Percentiles rank a stretch among this genome's conserved stretches.
phyloP scores from a whole-genome alignment of 2,329 filamentous ascomycete genomes.

The Colletotrichum truncatum region DNA sequence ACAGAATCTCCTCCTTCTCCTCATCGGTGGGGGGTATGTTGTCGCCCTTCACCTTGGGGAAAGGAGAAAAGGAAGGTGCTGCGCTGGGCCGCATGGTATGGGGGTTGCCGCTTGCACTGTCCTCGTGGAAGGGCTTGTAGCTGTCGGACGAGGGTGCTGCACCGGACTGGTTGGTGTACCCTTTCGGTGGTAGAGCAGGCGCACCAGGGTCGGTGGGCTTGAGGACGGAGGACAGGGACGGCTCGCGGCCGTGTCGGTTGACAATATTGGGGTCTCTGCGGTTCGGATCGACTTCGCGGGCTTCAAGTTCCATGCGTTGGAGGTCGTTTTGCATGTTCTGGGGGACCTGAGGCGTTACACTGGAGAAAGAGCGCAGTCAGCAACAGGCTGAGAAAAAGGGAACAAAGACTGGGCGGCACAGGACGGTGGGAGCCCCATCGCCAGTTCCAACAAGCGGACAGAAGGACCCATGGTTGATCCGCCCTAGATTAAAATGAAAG shows the following conservation, averaged over 20 bases:
- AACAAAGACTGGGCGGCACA: slow-evolving; percentile 14
- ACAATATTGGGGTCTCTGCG: slow-evolving; percentile 39
- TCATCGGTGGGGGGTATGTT: slow-evolving; percentile 95
- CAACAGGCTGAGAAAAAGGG: slow-evolving; percentile 28
- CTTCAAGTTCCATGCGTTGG: slow-evolving; percentile 88
- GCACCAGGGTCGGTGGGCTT: slow-evolving; percentile 32
- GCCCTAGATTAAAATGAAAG: slow-evolving; percentile 25
- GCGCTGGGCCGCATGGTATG: slow-evolving; percentile 54
- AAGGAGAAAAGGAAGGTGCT: slow-evolving; percentile 86
- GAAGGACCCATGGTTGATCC: slow-evolving; percentile 24
- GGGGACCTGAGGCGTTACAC: slow-evolving; percentile 94
- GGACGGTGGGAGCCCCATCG: slow-evolving; percentile 19
- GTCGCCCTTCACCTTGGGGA: slow-evolving; percentile 85
- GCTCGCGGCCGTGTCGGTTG: slow-evolving; percentile 50
- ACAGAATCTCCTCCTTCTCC: slow-evolving; percentile 89
- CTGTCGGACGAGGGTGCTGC: slow-evolving; percentile 35
- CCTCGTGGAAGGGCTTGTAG: slow-evolving; percentile 55
- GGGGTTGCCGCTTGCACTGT: slow-evolving; percentile 35
- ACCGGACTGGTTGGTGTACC: slow-evolving; percentile 41
- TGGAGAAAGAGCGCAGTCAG: slow-evolving; percentile 56
- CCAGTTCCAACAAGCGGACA: slow-evolving; percentile 21
- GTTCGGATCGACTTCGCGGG: slow-evolving; percentile 59
- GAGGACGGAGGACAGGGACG: slow-evolving; percentile 52
- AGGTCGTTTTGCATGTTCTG: slow-evolving; percentile 97
- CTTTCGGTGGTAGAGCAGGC: slow-evolving; percentile 26